Conservation (phyloP, 805 yeast species). For the Candida awuae region DNA sequence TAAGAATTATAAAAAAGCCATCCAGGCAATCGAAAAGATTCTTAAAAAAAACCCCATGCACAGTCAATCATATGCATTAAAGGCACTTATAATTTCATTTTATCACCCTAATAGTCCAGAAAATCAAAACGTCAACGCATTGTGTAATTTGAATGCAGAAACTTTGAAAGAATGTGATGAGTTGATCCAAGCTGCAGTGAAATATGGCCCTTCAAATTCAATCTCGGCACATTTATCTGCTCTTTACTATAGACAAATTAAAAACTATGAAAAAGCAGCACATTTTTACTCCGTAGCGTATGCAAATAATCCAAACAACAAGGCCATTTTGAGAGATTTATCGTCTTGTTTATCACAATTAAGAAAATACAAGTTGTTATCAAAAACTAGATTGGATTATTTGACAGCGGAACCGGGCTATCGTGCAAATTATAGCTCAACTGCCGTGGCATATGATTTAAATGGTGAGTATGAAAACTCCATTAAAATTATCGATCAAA, state of each 20-base stretch:
- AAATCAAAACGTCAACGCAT: slow-evolving; percentile 12
- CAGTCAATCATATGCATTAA: slow-evolving; percentile 76
- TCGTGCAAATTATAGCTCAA: slow-evolving; percentile 84
- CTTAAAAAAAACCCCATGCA: slow-evolving; percentile 69
- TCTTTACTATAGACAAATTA: slow-evolving; percentile 63
- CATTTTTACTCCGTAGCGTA: slow-evolving; percentile 69
- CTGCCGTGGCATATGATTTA: slow-evolving; percentile 80
- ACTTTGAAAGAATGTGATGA: slow-evolving; percentile 56
- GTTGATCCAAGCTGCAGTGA: slow-evolving; percentile 52
- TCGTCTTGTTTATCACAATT: slow-evolving; percentile 71
- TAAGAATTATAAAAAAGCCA: slow-evolving; percentile 80
- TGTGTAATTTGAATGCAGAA: slow-evolving; percentile 40
- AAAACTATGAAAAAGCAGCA: slow-evolving; percentile 67
- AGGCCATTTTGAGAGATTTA: slow-evolving; percentile 73
- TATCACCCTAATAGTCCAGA: slow-evolving; percentile 9
- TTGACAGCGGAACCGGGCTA: slow-evolving; percentile 72
- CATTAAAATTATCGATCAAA: slow-evolving; percentile 60
- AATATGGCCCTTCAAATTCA: slow-evolving; percentile 52
- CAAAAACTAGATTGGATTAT: slow-evolving; percentile 55
- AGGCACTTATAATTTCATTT: slow-evolving; percentile 51
- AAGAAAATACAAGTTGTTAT: slow-evolving; percentile 60
- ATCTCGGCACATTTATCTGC: slow-evolving; percentile 83
- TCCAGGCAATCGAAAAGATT: slow-evolving; percentile 66
- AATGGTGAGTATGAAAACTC: slow-evolving; percentile 61
- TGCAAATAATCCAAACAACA: slow-evolving; percentile 71